Evolutionary conservation across 768 basidiomycete genomes (phyloP).

Genomic region (Podaxis carcinomalis): DNA sequence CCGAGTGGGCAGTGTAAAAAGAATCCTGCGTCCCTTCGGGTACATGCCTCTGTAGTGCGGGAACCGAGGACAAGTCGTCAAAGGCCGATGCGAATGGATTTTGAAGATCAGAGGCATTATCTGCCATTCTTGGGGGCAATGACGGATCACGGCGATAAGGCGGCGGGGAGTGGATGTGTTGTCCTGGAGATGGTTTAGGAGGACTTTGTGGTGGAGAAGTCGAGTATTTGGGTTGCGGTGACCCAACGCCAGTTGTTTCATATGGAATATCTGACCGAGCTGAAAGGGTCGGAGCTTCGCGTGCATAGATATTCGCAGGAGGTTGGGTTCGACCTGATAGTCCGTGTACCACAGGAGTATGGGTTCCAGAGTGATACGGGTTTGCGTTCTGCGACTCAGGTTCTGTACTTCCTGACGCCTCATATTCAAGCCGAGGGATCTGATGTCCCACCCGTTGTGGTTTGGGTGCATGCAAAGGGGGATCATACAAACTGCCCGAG

Average conservation of each 20-base stretch:
- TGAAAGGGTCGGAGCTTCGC: too few relatives aligned
- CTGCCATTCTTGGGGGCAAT: neutral
- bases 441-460: neutral
- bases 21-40: neutral
- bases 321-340: neutral
- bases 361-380: neutral
- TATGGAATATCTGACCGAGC: neutral
- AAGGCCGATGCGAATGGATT: too few relatives aligned
- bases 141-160: neutral
- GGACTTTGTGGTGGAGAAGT: neutral
- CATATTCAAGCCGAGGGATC: neutral
- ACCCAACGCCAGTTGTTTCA: neutral
- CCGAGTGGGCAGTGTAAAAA: neutral
- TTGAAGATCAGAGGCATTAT: neutral
- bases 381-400: neutral
- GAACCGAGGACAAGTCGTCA: neutral
- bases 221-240: neutral
- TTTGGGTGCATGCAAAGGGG: constrained; percentile 3
- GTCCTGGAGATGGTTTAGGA: neutral
- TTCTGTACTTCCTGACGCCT: neutral
- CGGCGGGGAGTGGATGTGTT: neutral
- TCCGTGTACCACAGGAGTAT: too few relatives aligned
- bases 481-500: neutral
- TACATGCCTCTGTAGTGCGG: neutral
- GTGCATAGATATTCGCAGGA: neutral